phyloP scores from a whole-genome alignment of 106 monocot genomes.

The Phalaenopsis equestris region DNA sequence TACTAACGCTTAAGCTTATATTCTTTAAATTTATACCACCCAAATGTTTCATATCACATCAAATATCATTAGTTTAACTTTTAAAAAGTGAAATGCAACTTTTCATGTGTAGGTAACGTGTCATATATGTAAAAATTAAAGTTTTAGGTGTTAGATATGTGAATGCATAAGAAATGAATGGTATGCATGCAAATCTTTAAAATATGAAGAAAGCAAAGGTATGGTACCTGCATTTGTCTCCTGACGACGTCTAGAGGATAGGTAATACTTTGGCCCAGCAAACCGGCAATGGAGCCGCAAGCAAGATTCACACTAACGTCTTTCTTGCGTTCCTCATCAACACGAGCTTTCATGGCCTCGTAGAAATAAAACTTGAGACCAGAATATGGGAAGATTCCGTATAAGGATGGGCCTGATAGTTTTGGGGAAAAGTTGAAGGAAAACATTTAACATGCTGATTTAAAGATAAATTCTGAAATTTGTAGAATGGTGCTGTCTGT shows the following conservation, averaged over 20 bases:
- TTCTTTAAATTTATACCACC: too few relatives aligned
- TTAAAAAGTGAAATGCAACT: too few relatives aligned
- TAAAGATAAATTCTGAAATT: neutral
- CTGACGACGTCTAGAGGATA: slow-evolving; percentile 97
- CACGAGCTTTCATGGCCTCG: slow-evolving; percentile 76
- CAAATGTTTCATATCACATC: too few relatives aligned
- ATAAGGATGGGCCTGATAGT: slow-evolving; percentile 69
- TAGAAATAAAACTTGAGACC: slow-evolving; percentile 95
- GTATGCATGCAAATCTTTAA: too few relatives aligned
- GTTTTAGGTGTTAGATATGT: too few relatives aligned
- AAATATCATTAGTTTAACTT: too few relatives aligned
- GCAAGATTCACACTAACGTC: slow-evolving; percentile 52
- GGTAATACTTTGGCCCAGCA: slow-evolving; percentile 86
- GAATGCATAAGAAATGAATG: too few relatives aligned
- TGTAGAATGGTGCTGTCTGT: neutral
- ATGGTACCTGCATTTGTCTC: slow-evolving; percentile 89
- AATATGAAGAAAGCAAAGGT: neutral
- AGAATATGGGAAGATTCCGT: slow-evolving; percentile 93
- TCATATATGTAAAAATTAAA: too few relatives aligned
- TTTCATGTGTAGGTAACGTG: too few relatives aligned
- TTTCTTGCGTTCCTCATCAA: slow-evolving; percentile 64
- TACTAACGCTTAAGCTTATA: too few relatives aligned
- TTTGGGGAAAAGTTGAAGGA: neutral
- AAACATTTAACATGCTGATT: neutral
- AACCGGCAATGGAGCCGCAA: slow-evolving; percentile 87